Base-by-base conservation (phyloP, 2,329 filamentous ascomycete genomes). In the Colletotrichum theobromicola region DNA sequence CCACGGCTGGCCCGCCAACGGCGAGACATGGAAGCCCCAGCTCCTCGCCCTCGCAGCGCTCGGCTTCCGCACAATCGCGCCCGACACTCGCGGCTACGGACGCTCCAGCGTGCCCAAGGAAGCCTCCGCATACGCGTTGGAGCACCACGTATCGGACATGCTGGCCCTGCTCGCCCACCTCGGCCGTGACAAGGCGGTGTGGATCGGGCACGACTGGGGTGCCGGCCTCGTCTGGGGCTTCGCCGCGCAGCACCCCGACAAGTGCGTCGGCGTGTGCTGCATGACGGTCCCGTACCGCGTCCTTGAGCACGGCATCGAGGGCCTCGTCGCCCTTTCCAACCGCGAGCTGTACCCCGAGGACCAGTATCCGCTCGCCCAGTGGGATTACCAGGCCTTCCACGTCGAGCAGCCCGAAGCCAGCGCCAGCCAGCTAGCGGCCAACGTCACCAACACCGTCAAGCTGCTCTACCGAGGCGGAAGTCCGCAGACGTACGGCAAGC, bases 131-230 rank as follows among this genome's bases (percentile, higher is more conserved):
- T 86, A 86, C 61, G 77, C 78, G 2, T 79, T 82, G 2, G 81
- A 82, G 50, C 67, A 78, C 0, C 80, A 84, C 71, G 77, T 82
- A 5, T 78, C 81, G 35, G 83, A 84, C 28, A 61, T 85, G 64
- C 60, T 81, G 2, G 81, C 84, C 15, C 77, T 86, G 1, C 79
- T 86, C 0, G 78, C 77, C 24, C 77, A 80, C 28, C 75, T 82
- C 1, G 67, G 69, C 21, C 78, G 86, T 24, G 72, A 79, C 0
- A 81, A 82, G 9, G 87, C 86, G 2, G 78, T 89, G n/a, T 89
- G 88, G 86, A 79, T 88, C 37, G 86, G 82, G 15, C 87, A 88
- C 72, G 86, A 88, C 76, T 87, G 86, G 86, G 81, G 81, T 61
- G 76, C 80, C 15, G 79, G 76, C 3, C 75, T 78, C 2, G 74